A percentile compares a stretch with the other conserved stretches of the same genome.
phyloP scores from a whole-genome alignment of 164 flowering plant genomes.

The Pachysandra terminalis region DNA sequence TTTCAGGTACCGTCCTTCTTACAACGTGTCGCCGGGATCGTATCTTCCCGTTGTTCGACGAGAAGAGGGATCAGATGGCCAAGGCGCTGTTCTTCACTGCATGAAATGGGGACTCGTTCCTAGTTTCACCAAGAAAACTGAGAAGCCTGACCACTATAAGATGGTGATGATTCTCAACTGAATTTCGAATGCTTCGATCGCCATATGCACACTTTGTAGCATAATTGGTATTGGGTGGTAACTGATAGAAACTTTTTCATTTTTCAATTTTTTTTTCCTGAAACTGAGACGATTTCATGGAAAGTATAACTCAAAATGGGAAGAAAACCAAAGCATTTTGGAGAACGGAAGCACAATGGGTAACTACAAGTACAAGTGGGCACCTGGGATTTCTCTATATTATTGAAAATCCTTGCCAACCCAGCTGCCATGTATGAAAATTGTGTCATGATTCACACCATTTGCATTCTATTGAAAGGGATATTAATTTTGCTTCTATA shows the following conservation, averaged over 20 bases:
- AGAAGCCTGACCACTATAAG: conserved; percentile 79
- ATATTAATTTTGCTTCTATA: too few species aligned
- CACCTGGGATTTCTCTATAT: background rate
- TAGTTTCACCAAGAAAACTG: conserved; percentile 81
- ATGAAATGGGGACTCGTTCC: conserved; percentile 98
- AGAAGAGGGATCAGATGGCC: conserved; percentile 37
- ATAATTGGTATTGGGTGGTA: too few species aligned
- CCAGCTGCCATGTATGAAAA: too few species aligned
- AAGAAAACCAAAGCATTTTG: too few species aligned
- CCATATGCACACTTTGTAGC: too few species aligned
- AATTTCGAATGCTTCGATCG: too few species aligned
- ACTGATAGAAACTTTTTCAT: background rate
- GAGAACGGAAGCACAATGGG: background rate
- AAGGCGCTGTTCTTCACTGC: conserved; percentile 61
- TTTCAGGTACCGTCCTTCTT: conserved; percentile 71
- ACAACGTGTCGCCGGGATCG: conserved; percentile 77
- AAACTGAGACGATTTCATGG: background rate
- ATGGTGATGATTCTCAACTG: conserved; percentile 49
- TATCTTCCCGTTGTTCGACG: conserved; percentile 71
- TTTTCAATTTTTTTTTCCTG: background rate
- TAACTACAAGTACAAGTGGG: background rate
- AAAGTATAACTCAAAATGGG: too few species aligned
- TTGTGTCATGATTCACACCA: too few species aligned
- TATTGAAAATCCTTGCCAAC: background rate
- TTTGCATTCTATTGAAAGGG: too few species aligned